Percentiles rank a stretch among this genome's conserved stretches.
These are phyloP conservation scores for Epichloe glyceriae DNA, from an alignment of 2,329 filamentous ascomycete genomes.

Conservation along the genomic window DNA sequence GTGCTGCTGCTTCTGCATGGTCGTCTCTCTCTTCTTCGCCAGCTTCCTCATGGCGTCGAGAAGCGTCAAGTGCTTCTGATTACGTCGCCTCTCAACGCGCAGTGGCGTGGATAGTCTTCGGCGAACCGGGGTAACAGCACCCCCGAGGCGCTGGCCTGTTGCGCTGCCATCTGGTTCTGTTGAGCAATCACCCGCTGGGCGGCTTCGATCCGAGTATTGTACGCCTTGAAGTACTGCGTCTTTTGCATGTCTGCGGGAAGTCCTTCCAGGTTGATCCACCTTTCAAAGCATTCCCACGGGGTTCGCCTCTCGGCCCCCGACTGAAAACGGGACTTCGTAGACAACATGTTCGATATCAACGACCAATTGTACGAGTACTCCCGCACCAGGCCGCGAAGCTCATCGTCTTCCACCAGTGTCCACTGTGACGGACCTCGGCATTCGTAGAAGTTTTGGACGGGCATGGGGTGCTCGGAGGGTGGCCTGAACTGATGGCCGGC, in stretches of 20 bases:
- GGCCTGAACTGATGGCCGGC: constrained; percentile 87
- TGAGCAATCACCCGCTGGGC: constrained; percentile 43
- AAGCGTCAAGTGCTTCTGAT: constrained; percentile 74
- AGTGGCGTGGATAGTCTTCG: constrained; percentile 67
- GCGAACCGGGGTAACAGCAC: constrained; percentile 28
- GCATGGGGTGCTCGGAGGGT: constrained; percentile 85
- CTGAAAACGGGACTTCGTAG: constrained; percentile 61
- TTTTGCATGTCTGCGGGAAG: constrained; percentile 88
- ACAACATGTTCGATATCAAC: constrained; percentile 71
- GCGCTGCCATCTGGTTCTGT: constrained; percentile 36
- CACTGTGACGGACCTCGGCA: constrained; percentile 78
- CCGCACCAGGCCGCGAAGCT: constrained; percentile 69
- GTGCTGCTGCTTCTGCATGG: constrained; percentile 78
- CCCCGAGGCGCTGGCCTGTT: constrained; percentile 35
- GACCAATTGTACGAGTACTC: constrained; percentile 98
- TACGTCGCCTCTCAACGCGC: constrained; percentile 74
- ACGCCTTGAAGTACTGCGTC: constrained; percentile 81
- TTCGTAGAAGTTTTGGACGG: constrained; percentile 81
- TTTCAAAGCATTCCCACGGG: constrained; percentile 97
- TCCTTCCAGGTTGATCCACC: constrained; percentile 87
- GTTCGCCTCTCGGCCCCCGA: constrained; percentile 82
- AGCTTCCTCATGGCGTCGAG: constrained; percentile 93
- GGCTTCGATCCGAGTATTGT: constrained; percentile 46
- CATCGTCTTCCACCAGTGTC: constrained; percentile 82
- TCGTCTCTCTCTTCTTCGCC: constrained; percentile 83